These are phyloP conservation scores for Eruca vesicaria DNA, from an alignment of 441 rosid species.

Conservation along the genomic window DNA sequence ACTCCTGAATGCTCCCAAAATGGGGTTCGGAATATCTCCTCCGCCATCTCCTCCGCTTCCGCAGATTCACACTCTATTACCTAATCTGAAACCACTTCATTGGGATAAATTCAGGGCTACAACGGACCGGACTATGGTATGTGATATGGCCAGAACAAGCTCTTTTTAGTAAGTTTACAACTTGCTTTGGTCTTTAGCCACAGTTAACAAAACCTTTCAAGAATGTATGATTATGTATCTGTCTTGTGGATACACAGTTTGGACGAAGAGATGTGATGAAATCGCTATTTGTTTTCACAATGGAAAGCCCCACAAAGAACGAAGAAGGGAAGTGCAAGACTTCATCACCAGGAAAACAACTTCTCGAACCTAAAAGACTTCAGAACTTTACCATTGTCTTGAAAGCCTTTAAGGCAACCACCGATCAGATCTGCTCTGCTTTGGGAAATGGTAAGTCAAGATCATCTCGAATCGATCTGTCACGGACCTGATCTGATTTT, in stretches of 20 bases:
- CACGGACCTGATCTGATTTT: not conserved
- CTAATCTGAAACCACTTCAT: slow-evolving; percentile 92
- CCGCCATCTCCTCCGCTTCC: too few relatives aligned
- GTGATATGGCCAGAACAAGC: slow-evolving; percentile 90
- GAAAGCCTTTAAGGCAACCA: slow-evolving; percentile 65
- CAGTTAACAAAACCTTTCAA: not conserved
- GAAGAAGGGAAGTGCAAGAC: slow-evolving; percentile 80
- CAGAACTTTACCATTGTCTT: slow-evolving; percentile 90
- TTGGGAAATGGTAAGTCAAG: slow-evolving; percentile 57
- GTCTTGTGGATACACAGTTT: slow-evolving; percentile 53
- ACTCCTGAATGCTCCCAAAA: too few relatives aligned
- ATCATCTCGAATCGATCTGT: not conserved
- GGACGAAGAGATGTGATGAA: slow-evolving; percentile 92
- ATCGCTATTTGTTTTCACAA: slow-evolving; percentile 79
- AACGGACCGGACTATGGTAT: slow-evolving; percentile 78
- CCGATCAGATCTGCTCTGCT: slow-evolving; percentile 75
- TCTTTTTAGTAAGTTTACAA: slow-evolving; percentile 80
- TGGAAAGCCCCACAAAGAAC: slow-evolving; percentile 52
- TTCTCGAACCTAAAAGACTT: slow-evolving; percentile 87
- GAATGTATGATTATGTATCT: slow-evolving; percentile 12
- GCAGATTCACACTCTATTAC: slow-evolving; percentile 36
- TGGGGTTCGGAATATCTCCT: not conserved
- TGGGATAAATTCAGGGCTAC: slow-evolving; percentile 99
- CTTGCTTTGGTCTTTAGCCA: not conserved
- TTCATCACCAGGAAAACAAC: slow-evolving; percentile 87